A percentile compares a stretch with the other conserved stretches of the same genome.
These are phyloP conservation scores for Cyclotella baltica DNA, from an alignment of 108 stramenopile genomes.

Conservation along the genomic window DNA sequence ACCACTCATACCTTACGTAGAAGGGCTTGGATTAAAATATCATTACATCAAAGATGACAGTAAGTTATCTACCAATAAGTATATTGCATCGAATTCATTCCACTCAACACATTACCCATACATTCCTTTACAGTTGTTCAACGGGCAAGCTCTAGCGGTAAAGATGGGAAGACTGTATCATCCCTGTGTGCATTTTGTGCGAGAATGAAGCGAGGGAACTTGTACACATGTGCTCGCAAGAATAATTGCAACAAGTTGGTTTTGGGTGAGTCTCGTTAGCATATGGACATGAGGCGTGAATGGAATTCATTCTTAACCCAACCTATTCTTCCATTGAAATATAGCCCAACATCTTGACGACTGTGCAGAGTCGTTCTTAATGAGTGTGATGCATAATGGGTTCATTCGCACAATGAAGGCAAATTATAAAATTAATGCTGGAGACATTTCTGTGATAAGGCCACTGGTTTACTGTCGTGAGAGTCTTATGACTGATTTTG, in stretches of 20 bases:
- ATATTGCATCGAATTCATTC: background rate
- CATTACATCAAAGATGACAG: conserved; percentile 94
- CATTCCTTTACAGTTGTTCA: conserved; percentile 71
- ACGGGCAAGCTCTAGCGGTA: conserved; percentile 80
- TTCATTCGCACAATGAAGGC: conserved; percentile 98
- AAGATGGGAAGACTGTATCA: conserved; percentile 88
- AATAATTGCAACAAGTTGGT: conserved; percentile 96
- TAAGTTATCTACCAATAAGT: conserved; percentile 10
- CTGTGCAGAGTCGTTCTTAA: conserved; percentile 97
- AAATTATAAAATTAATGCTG: conserved; percentile 93
- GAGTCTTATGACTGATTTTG: conserved; percentile 92
- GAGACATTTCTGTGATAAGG: conserved; percentile 95
- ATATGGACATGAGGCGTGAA: background rate
- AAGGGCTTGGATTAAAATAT: conserved; percentile 94
- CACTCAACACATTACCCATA: conserved; percentile 1
- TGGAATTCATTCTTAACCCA: background rate
- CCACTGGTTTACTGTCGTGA: conserved; percentile 97
- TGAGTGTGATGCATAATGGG: conserved; percentile 98
- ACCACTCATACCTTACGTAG: conserved; percentile 96
- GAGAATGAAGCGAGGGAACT: conserved; percentile 97
- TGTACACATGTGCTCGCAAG: conserved; percentile 90
- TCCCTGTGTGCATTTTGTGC: conserved; percentile 97
- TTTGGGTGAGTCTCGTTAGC: conserved; percentile 50
- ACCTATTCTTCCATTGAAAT: background rate
- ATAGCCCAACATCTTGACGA: conserved; percentile 97